Evolutionary conservation across 805 yeast genomes (phyloP), one percentile per base, ranked within the genome.

Genomic region (Ogataea degrootiae): DNA sequence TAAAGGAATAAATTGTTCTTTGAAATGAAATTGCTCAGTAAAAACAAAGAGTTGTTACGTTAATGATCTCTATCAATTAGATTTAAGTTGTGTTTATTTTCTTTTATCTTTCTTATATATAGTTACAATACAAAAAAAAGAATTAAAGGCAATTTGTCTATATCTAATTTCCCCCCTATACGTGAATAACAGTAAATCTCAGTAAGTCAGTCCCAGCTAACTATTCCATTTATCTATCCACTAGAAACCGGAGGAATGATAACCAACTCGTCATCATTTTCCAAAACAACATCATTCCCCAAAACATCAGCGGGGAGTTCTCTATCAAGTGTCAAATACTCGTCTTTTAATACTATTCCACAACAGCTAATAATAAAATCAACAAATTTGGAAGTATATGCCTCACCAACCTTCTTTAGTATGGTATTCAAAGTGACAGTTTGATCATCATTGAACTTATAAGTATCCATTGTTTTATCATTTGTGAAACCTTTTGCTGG

Each of bases 231-330:
- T 26, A 11, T 26, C 31, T 26, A 62, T 3, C 69, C 69, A 19
- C 65, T 52, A 12, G 66, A 60, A 5, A 65, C 69, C 2, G 69
- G 69, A 8, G 69, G 68, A 4, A 65, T 52, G 17, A 65, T 51
- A 14, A 59, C 62, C 6, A 65, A 37, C 33, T 56, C 60, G 42
- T 57, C 65, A 15, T 46, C 48, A 16, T 49, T 40, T 5, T 35
- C 38, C 39, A 61, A 35, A 6, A 7, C 26, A 4, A 54, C 36
- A 6, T 49, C 51, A 5, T 23, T 42, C 8, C 55, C 56, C 6
- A 51, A 14, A 5, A 22, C 33, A 4, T 29, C 37, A 26, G 36
- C 4, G 3, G 29, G 31, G 1, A 34, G 4, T 4, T 46, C 54
- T 34, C 62, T 47, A 41, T 57, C 57, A 12, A 59, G 15, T 1